Evolutionary conservation across 2,329 filamentous ascomycete species (phyloP).

Genomic region (Phyllosticta paracitricarpa): DNA sequence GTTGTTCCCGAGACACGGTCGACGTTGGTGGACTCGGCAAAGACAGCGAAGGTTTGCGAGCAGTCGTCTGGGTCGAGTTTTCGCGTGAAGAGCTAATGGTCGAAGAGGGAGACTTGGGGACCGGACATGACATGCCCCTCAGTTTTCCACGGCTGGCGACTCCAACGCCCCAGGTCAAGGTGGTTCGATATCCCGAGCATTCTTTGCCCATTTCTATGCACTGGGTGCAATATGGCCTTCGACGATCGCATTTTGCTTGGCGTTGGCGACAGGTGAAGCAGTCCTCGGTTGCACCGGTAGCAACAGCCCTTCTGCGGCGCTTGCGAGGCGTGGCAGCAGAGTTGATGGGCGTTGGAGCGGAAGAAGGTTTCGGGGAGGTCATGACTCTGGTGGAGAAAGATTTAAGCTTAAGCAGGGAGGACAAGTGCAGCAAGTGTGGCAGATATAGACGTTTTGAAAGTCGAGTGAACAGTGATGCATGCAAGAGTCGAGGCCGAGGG

Average conservation of each 20-base stretch:
- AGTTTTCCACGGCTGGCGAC: conserved; percentile 94
- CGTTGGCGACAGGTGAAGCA: conserved; percentile 89
- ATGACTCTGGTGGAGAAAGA: background rate
- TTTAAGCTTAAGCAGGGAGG: background rate
- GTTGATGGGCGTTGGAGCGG: background rate
- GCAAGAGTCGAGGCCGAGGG: background rate
- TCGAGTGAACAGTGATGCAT: background rate
- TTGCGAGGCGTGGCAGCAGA: conserved; percentile 36
- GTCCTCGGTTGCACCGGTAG: conserved; percentile 83
- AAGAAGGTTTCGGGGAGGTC: background rate
- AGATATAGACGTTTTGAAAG: background rate
- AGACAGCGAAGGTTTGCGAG: background rate
- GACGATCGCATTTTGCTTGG: conserved; percentile 76
- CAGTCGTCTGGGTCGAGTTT: background rate
- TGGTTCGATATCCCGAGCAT: conserved; percentile 93
- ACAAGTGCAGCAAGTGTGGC: background rate
- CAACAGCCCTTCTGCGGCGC: conserved; percentile 77
- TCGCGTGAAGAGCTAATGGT: conserved; percentile 16
- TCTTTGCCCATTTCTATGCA: conserved; percentile 87
- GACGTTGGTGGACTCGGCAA: background rate
- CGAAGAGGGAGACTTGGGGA: conserved; percentile 36
- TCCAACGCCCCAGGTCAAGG: conserved; percentile 91
- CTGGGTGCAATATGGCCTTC: conserved; percentile 87
- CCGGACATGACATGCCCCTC: conserved; percentile 68
- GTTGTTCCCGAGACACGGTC: background rate